These are phyloP conservation scores for Penicillium herquei DNA, from an alignment of 495 filamentous ascomycete species.

Conservation along the genomic window DNA sequence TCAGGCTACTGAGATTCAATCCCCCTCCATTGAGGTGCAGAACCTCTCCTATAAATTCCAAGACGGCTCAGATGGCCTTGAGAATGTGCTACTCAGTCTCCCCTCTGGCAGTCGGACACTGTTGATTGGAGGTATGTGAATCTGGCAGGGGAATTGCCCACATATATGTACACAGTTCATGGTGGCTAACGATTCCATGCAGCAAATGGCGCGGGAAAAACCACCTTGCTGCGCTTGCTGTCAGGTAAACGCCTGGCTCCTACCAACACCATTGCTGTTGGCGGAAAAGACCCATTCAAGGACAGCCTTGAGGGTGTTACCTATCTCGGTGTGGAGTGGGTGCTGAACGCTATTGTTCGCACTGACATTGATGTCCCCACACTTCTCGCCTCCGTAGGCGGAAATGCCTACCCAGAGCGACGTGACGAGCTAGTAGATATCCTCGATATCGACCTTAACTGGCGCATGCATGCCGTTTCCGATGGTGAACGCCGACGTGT, in stretches of 20 bases:
- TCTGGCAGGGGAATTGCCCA: background rate
- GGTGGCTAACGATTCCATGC: constrained; percentile 7
- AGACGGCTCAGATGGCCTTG: constrained; percentile 71
- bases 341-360: constrained; percentile 93
- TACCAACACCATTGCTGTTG: constrained; percentile 64
- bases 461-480: constrained; percentile 92
- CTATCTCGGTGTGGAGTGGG: constrained; percentile 97
- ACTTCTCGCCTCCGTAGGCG: constrained; percentile 81
- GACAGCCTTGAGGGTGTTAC: constrained; percentile 86
- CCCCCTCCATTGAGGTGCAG: constrained; percentile 64
- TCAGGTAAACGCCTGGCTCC: constrained; percentile 94
- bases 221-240: constrained; percentile 84
- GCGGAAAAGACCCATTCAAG: constrained; percentile 86
- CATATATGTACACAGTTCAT: background rate
- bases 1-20: constrained; percentile 5
- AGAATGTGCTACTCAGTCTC: constrained; percentile 67
- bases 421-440: constrained; percentile 84
- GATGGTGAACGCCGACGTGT: constrained; percentile 91
- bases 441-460: constrained; percentile 85
- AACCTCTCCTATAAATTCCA: constrained; percentile 87
- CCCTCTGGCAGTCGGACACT: constrained; percentile 84
- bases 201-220: constrained; percentile 98
- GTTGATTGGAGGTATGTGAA: constrained; percentile 74
- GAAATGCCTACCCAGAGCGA: constrained; percentile 73
- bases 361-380: constrained; percentile 90